Evolutionary conservation across 352 stramenopile genomes (phyloP).

Genomic region (Blastocystis sp.): DNA sequence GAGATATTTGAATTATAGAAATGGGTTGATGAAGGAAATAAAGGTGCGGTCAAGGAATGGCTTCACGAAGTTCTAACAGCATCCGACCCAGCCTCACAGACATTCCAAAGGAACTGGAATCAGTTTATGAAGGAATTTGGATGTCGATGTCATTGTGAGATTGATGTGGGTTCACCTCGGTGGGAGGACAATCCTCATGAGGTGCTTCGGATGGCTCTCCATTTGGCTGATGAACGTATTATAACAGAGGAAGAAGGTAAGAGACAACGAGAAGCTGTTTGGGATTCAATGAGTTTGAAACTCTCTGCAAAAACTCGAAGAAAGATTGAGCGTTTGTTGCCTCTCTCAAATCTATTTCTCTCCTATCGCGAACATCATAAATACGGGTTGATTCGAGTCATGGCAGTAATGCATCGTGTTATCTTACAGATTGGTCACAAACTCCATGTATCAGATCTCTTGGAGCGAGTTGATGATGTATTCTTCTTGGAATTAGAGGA

Average conservation of each 20-base stretch:
- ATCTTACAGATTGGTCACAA: background rate
- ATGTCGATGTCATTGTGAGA: background rate
- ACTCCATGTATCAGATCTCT: background rate
- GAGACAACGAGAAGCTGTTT: background rate
- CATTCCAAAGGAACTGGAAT: background rate
- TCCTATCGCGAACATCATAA: conserved; percentile 46
- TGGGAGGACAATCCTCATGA: background rate
- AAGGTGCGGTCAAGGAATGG: background rate
- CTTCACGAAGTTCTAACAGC: background rate
- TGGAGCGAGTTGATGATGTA: background rate
- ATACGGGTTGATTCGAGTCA: conserved; percentile 11
- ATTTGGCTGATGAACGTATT: background rate
- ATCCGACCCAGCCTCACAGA: background rate
- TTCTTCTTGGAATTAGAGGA: conserved; percentile 33
- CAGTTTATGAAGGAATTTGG: conserved; percentile 34
- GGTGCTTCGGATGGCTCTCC: background rate
- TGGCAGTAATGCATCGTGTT: background rate
- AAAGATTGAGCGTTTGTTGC: background rate
- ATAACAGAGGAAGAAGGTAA: background rate
- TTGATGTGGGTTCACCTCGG: conserved; percentile 7
- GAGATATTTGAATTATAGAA: background rate
- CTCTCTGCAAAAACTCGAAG: background rate
- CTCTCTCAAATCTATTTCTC: conserved; percentile 6
- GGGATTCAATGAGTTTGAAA: background rate
- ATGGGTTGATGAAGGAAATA: background rate